Evolutionary conservation across 78 protist genomes (phyloP).

Genomic region (Dictyostelium intermedium): DNA sequence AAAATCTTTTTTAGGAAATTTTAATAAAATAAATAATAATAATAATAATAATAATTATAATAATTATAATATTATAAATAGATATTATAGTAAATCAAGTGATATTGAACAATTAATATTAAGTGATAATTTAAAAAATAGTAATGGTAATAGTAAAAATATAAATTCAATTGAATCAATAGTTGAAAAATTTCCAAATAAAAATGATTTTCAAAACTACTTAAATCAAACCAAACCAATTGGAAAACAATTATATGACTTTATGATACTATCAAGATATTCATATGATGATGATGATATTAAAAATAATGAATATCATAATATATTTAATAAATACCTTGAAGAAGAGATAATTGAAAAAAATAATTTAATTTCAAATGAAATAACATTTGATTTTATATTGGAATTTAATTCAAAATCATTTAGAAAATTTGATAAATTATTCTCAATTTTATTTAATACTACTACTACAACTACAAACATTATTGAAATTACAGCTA

Average conservation of each 20-base stretch:
- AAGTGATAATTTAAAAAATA: neutral
- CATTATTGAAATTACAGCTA: neutral
- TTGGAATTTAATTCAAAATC: slow-evolving; percentile 10
- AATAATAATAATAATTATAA: neutral
- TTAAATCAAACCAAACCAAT: neutral
- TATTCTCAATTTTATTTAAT: neutral
- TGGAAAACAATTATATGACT: neutral
- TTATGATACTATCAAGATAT: neutral
- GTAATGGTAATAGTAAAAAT: neutral
- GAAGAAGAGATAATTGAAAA: neutral
- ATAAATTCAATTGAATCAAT: neutral
- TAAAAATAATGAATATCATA: neutral
- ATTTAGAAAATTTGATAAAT: neutral
- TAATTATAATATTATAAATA: neutral
- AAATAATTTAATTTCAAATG: neutral
- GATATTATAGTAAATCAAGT: neutral
- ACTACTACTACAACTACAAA: neutral
- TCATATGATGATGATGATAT: neutral
- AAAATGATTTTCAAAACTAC: neutral
- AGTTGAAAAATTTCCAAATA: neutral
- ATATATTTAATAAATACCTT: neutral
- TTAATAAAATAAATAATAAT: too few relatives aligned
- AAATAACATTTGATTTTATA: neutral
- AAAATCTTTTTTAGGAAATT: neutral
- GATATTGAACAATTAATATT: neutral